Percentiles rank a stretch among this genome's conserved stretches.
Evolutionary conservation across 352 stramenopile species (phyloP).

Genomic region (Pythium pyrilobum): DNA sequence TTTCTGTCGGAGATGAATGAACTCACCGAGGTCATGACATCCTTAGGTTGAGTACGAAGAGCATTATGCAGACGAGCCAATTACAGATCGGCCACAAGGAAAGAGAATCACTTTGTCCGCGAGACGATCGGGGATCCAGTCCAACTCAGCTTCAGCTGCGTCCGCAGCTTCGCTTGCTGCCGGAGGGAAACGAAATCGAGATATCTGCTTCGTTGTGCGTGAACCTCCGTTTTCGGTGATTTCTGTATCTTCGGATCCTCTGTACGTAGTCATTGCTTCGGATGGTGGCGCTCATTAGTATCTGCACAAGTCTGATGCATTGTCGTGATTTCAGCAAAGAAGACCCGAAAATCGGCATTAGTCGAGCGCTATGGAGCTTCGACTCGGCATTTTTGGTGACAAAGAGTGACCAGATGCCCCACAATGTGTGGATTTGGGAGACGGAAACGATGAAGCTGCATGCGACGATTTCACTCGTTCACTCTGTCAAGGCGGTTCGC

Average conservation of each 20-base stretch:
- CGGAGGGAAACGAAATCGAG: slow-evolving; percentile 35
- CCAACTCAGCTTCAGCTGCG: slow-evolving; percentile 55
- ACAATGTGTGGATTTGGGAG: slow-evolving; percentile 83
- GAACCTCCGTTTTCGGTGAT: slow-evolving; percentile 73
- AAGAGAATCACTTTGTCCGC: slow-evolving; percentile 46
- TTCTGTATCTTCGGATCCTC: slow-evolving; percentile 48
- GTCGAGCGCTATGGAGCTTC: slow-evolving; percentile 55
- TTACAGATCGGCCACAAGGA: slow-evolving; percentile 53
- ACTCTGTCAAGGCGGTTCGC: slow-evolving; percentile 50
- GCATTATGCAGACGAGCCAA: slow-evolving; percentile 38
- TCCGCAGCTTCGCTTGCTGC: slow-evolving; percentile 52
- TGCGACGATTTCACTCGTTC: slow-evolving; percentile 55
- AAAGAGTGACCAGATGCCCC: slow-evolving; percentile 78
- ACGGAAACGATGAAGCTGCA: slow-evolving; percentile 69
- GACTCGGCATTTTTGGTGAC: slow-evolving; percentile 69
- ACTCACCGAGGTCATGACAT: too few species aligned
- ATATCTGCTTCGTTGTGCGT: slow-evolving; percentile 67
- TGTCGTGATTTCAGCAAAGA: slow-evolving; percentile 40
- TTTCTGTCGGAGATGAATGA: too few species aligned
- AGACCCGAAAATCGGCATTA: slow-evolving; percentile 68
- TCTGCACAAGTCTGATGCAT: neutral
- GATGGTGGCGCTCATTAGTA: too few species aligned
- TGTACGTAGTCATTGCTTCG: slow-evolving; percentile 30
- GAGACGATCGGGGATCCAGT: slow-evolving; percentile 30
- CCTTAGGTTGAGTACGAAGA: slow-evolving; percentile 77